Base-by-base conservation (phyloP, 176 grass and related monocot genomes). In the Saccharum officinarum region DNA sequence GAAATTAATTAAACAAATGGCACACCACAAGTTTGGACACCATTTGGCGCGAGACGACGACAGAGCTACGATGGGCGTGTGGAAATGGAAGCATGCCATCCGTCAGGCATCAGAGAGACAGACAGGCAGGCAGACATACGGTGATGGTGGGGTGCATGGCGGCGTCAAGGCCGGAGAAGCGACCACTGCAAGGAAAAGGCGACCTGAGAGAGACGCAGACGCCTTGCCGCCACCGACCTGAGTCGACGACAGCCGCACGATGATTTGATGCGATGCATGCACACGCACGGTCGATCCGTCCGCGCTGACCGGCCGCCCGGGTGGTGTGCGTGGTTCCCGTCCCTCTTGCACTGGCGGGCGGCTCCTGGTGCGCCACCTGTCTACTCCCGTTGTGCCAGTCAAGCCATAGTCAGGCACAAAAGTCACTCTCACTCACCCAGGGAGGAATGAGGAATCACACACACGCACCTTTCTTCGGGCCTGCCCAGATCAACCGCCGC, bases 81-180 rank as follows among this genome's bases (percentile, higher is more conserved):
- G 23, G 41, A 73, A 65, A 22, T 13, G 38, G 60, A 65, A 65
- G 17, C 76, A 55, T 54, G 15, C 57, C 33, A 37, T n/a, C 17
- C 57, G 13, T 47, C 39, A 66, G 30, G 60, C 77, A 79, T n/a
- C 2, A 41, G 38, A 14, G 1, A 70, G 37, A 8, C 9, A 61
- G 3, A 16, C 7, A 28, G 42, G 45, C 14, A 50, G 47, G 47
- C 47, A 17, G 23, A 30, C 3, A 33, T n/a, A n/a, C 54, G 54
- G 40, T 78, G 76, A 33, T 41, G 68, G 67, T 22, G 68, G 69
- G 69, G 23, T 79, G 8, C 59, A 65, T 46, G 77, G 77, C 77
- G 77, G 77, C 77, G 77, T 79, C 77, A 79, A 79, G 77, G 70
- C 70, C 76, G 57, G 57, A 61, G 25, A 45, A 17, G 34, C 76